Conservation (phyloP, 768 basidiomycete species). For the Suillus discolor region DNA sequence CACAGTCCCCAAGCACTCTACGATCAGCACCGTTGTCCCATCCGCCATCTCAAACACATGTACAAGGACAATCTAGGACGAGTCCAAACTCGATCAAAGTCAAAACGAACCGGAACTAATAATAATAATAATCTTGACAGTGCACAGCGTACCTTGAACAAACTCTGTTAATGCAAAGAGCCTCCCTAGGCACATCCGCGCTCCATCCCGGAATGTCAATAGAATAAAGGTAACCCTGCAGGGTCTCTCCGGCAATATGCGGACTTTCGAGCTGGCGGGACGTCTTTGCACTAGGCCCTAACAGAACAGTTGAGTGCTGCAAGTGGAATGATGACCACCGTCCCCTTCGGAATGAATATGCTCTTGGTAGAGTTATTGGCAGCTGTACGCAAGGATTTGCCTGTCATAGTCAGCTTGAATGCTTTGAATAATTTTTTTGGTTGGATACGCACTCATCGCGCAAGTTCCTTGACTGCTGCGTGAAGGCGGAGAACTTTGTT, state of each 20-base stretch:
- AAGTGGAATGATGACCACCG: constrained; percentile 40
- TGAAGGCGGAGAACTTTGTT: constrained; percentile 43
- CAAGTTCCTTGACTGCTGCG: constrained; percentile 32
- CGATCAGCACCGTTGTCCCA: constrained; percentile 39
- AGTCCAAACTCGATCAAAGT: neutral
- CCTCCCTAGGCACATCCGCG: constrained; percentile 47
- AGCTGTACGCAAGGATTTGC: constrained; percentile 31
- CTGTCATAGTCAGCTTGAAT: constrained; percentile 20
- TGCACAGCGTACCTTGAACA: constrained; percentile 37
- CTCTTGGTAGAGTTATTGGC: constrained; percentile 31
- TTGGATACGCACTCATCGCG: constrained; percentile 31
- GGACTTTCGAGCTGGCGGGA: constrained; percentile 43
- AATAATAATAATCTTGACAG: too few relatives aligned
- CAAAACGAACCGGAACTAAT: neutral
- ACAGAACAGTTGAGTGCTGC: constrained; percentile 42
- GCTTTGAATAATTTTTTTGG: neutral
- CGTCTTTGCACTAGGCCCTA: constrained; percentile 44
- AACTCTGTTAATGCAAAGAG: constrained; percentile 46
- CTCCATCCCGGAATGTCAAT: constrained; percentile 49
- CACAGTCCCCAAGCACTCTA: constrained; percentile 23
- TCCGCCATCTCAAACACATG: constrained; percentile 31
- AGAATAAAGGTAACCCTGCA: constrained; percentile 34
- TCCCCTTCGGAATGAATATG: constrained; percentile 41
- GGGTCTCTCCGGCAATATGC: constrained; percentile 20
- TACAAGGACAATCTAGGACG: constrained; percentile 34